Base-by-base conservation (phyloP, 192 early-diverging fungal species). In the Rhizoclosmatium globosum region DNA sequence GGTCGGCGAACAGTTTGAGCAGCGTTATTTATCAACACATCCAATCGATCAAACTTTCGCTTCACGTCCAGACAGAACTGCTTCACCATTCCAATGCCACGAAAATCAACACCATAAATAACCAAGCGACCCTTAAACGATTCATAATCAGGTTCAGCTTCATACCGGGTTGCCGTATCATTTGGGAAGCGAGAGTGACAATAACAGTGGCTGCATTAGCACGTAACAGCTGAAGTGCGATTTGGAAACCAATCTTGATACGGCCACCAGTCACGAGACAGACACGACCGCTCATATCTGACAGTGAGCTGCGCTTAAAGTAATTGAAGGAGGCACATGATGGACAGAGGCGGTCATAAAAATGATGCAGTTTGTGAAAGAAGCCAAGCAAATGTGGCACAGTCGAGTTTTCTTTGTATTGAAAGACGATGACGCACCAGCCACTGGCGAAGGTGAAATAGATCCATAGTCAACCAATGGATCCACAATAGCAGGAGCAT, bases 1-100 rank as follows among this genome's bases (percentile, higher is more conserved):
- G 87, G 87, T 69, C 84, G 83, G 17, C 87, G 84, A 15, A 89
- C 84, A 2, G 87, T 89, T 65, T 89, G 87, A 6, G 87, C 87
- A 15, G 87, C 87, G 79, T 89, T 89, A 78, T 89, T 89, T 60
- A 89, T 89, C 73, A 89, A 68, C 4, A 79, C 85, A 72, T 87
- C 84, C 23, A 89, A 57, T 2, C 78, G 57, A 41, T 67, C 21
- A 47, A 77, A 84, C 15, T 56, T 61, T 47, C 80, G 47, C 69
- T 82, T 86, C 38, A 87, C 69, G 48, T 86, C 74, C 2, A 41
- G 9, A 39, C 80, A 82, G 70, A 89, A 85, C 31, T 82, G 75
- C 19, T 80, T 82, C 2, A 88, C 76, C 78, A 86, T 81, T 1
- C 64, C 48, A 13, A 88, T 77, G 56, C 86, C 80, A 15, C 87